These are phyloP conservation scores for Candida jianshihensis DNA, from an alignment of 805 yeast genomes.

Conservation along the genomic window DNA sequence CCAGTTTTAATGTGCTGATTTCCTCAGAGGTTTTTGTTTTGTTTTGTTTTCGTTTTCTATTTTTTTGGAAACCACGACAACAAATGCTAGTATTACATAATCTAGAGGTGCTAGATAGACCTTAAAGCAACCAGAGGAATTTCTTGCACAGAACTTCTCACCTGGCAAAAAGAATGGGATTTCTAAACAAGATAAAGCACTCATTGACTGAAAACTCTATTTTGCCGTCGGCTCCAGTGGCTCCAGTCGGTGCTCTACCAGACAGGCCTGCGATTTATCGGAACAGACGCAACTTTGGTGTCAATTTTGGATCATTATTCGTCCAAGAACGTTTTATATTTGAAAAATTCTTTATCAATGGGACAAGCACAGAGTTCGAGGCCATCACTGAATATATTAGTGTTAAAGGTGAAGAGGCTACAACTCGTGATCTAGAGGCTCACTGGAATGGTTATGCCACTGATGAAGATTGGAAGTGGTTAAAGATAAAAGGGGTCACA, in stretches of 20 bases:
- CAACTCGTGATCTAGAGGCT: conserved; percentile 44
- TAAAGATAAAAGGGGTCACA: conserved; percentile 60
- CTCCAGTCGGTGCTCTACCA: conserved; percentile 14
- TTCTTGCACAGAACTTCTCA: not conserved
- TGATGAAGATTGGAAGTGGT: conserved; percentile 77
- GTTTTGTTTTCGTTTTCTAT: no score
- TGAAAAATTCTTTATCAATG: conserved; percentile 51
- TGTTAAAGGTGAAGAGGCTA: conserved; percentile 43
- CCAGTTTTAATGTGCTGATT: no score
- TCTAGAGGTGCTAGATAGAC: no score
- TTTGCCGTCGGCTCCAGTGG: not conserved
- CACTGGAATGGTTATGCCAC: conserved; percentile 62
- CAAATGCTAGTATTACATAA: no score
- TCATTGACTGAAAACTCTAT: not conserved
- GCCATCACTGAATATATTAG: conserved; percentile 50
- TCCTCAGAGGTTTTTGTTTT: no score
- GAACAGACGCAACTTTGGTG: conserved; percentile 66
- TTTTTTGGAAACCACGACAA: no score
- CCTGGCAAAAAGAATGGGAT: not conserved
- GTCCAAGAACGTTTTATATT: conserved; percentile 77
- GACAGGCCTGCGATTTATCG: conserved; percentile 43
- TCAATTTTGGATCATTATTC: conserved; percentile 77
- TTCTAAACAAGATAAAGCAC: not conserved
- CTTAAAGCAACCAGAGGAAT: no score
- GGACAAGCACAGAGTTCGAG: conserved; percentile 63